Evolutionary conservation across 345 rosid species (phyloP), one percentile per base, ranked within the genome.

Genomic region (Microcos paniculata): DNA sequence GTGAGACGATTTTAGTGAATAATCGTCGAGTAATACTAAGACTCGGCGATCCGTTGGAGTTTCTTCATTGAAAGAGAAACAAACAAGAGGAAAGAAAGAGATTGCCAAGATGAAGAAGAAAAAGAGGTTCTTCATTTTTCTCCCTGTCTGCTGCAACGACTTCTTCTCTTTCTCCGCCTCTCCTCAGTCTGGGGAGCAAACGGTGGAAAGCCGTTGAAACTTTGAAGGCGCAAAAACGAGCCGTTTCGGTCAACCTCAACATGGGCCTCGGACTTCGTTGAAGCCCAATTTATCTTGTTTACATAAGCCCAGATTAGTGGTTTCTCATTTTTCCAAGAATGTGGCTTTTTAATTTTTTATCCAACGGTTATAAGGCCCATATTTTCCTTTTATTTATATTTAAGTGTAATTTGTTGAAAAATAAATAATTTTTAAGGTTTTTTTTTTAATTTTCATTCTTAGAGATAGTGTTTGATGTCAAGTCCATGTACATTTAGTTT

Each of bases 1-100:
- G 80, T 88, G 92, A 31, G 91, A 85, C 28, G 92, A 88, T 77
- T 84, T 86, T 61, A 89, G 80, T 33, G 96, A 84, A 63, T 86
- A 75, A 74, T 91, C 91, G 65, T 91, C 96, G 62, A 89, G 86
- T 12, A 91, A 69, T 14, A 89, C 91, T 21, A 90, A 65, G 45
- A 89, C 76, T 26, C 90, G 87, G 71, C 89, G 90, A 77, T 84
- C 90, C 33, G 85, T 78, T 24, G 87, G 88, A 46, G 79, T 79
- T 18, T 84, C 91, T 58, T 87, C 81, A 30, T 91, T 85, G 87
- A 90, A 90, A 1, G 92, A 82, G 79, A 71, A 75, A 61, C 80
- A 85, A 23, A 85, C 56, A 62, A 85, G 11, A 2, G 88, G 88
- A 23, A 86, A 79, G 40, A 86, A 79, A 8, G 74, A 76, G 80